phyloP scores from a whole-genome alignment of 352 stramenopile genomes.

The Phytophthora brassicae region DNA sequence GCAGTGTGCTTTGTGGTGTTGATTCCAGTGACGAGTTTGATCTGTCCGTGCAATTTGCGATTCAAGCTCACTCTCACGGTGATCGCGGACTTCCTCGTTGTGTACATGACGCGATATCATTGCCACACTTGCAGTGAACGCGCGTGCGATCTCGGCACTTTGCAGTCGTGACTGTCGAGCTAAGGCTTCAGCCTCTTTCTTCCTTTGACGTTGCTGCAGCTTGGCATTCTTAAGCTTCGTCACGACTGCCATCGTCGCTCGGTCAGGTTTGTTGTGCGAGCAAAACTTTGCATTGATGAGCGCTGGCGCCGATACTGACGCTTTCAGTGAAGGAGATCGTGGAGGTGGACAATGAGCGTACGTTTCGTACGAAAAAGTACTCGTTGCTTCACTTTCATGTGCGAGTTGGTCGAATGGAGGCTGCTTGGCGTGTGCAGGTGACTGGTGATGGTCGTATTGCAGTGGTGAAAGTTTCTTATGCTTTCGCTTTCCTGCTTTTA shows the following conservation, averaged over 20 bases:
- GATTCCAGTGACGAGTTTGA: constrained; percentile 47
- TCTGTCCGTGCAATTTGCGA: constrained; percentile 47
- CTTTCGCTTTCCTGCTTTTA: constrained; percentile 18
- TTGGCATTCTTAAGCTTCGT: constrained; percentile 44
- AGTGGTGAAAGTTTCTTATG: constrained; percentile 20
- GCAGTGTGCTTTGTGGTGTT: constrained; percentile 58
- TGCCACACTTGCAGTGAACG: constrained; percentile 64
- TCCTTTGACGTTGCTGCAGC: constrained; percentile 25
- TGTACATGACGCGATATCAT: constrained; percentile 81
- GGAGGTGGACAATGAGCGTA: constrained; percentile 36
- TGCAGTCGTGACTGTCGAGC: constrained; percentile 39
- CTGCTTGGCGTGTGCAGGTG: constrained; percentile 22
- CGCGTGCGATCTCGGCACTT: constrained; percentile 51
- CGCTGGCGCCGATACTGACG: constrained; percentile 29
- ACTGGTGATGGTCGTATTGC: constrained; percentile 14
- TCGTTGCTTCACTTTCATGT: constrained; percentile 39
- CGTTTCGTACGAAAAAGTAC: constrained; percentile 52
- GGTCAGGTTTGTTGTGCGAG: constrained; percentile 24
- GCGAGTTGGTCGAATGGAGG: constrained; percentile 46
- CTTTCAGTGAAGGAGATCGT: constrained; percentile 5
- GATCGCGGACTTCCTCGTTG: constrained; percentile 59
- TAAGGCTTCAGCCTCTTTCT: constrained; percentile 31
- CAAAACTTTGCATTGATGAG: constrained; percentile 29
- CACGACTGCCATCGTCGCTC: constrained; percentile 13
- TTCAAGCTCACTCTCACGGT: constrained; percentile 43